Percentiles rank a stretch among this genome's conserved stretches.
These are phyloP conservation scores for Ceratocystis lukuohia DNA, from an alignment of 2,329 filamentous ascomycete species.

Conservation along the genomic window DNA sequence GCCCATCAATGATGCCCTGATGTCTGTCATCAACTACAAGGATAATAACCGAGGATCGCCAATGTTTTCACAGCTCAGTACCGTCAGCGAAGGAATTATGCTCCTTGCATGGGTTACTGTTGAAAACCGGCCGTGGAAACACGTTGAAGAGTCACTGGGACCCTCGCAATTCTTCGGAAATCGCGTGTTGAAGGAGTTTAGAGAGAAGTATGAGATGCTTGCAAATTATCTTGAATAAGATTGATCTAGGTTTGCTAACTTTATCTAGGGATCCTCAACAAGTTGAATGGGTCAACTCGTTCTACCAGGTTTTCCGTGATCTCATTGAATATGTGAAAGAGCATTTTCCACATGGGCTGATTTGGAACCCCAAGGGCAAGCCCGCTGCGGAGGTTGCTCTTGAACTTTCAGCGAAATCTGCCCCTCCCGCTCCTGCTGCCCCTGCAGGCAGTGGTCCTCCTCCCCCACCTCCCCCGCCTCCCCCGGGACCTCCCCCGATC, in stretches of 20 bases:
- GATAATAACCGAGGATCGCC: conserved; percentile 66
- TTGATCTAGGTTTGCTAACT: background rate
- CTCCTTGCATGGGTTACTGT: conserved; percentile 83
- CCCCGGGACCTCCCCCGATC: conserved; percentile 55
- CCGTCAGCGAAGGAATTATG: conserved; percentile 80
- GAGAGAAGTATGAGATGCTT: conserved; percentile 43
- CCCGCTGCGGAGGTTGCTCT: conserved; percentile 54
- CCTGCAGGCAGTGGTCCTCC: conserved; percentile 24
- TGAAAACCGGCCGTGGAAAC: conserved; percentile 68
- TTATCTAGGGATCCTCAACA: conserved; percentile 58
- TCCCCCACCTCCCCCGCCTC: conserved; percentile 52
- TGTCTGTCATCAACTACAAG: conserved; percentile 65
- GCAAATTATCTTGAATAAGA: background rate
- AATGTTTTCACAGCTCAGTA: conserved; percentile 68
- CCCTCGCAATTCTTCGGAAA: conserved; percentile 92
- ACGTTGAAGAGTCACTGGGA: conserved; percentile 68
- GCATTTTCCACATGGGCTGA: conserved; percentile 63
- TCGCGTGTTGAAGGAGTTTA: conserved; percentile 79
- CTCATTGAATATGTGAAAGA: conserved; percentile 74
- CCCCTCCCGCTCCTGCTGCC: conserved; percentile 34
- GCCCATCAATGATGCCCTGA: conserved; percentile 71
- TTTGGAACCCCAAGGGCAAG: conserved; percentile 71
- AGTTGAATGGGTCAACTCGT: conserved; percentile 81
- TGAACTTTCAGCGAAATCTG: conserved; percentile 37
- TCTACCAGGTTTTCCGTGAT: conserved; percentile 78